A percentile compares a stretch with the other conserved stretches of the same genome.
Evolutionary conservation across 1,284 basidiomycete species (phyloP).

Genomic region (Cutaneotrichosporon cavernicola): DNA sequence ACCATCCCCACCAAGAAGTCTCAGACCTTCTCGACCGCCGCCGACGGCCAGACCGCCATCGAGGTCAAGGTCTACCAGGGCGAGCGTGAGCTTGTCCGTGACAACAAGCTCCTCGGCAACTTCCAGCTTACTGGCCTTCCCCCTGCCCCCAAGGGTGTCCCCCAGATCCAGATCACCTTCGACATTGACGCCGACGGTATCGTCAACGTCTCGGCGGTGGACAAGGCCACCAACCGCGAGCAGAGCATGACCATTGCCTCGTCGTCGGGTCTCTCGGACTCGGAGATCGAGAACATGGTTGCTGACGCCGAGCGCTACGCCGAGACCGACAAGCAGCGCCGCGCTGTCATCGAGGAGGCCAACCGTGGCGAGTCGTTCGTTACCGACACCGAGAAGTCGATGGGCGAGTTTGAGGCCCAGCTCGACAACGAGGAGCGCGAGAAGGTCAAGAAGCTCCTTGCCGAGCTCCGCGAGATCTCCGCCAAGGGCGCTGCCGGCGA

Average conservation of each 20-base stretch:
- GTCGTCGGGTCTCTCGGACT: constrained; percentile 91
- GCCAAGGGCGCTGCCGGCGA: constrained; percentile 88
- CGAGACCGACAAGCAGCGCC: constrained; percentile 84
- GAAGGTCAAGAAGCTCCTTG: constrained; percentile 82
- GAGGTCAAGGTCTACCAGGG: constrained; percentile 98
- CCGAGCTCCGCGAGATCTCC: constrained; percentile 85
- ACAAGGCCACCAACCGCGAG: constrained; percentile 97
- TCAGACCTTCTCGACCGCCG: constrained; percentile 96
- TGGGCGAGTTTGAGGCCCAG: constrained; percentile 97
- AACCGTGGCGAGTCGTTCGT: constrained; percentile 96
- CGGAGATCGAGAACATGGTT: constrained; percentile 98
- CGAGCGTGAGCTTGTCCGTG: constrained; percentile 87
- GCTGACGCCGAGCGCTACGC: constrained; percentile 90
- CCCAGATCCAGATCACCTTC: constrained; percentile 98
- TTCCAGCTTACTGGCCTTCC: constrained; percentile 98
- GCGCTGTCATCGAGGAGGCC: constrained; percentile 87
- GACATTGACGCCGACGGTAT: constrained; percentile 99
- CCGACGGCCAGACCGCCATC: constrained; percentile 91
- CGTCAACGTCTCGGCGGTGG: constrained; percentile 92
- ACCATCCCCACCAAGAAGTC: constrained; percentile 99
- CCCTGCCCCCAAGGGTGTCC: constrained; percentile 93
- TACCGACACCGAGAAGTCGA: constrained; percentile 90
- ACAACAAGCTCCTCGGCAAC: constrained; percentile 99
- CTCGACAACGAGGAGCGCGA: constrained; percentile 88
- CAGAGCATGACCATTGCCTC: constrained; percentile 82